Conservation (phyloP, 225 moss, liverwort and hornwort genomes). For the Ulota crispa region DNA sequence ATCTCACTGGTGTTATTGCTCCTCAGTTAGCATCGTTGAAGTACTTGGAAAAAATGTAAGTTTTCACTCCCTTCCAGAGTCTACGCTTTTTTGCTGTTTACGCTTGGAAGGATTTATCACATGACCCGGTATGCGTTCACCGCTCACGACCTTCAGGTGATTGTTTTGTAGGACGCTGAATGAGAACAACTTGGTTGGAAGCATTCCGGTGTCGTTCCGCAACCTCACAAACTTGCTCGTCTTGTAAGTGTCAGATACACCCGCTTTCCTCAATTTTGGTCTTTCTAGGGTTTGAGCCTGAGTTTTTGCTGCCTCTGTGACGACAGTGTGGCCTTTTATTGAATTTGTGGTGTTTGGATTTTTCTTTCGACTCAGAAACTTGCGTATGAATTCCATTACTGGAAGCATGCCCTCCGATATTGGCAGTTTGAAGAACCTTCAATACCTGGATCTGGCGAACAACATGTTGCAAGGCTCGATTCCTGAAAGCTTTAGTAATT, state of each 20-base stretch:
- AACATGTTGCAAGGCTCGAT: conserved; percentile 35
- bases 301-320: neutral
- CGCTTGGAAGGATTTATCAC: neutral
- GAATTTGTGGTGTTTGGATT: neutral
- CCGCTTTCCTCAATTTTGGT: neutral
- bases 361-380: conserved; percentile 18
- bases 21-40: conserved; percentile 39
- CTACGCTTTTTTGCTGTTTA: neutral
- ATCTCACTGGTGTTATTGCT: conserved; percentile 34
- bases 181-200: conserved; percentile 38
- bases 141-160: neutral
- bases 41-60: conserved; percentile 39
- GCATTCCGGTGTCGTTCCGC: conserved; percentile 29
- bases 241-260: conserved; percentile 24
- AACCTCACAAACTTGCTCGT: conserved; percentile 19
- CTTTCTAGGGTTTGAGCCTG: neutral
- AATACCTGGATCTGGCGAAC: conserved; percentile 35
- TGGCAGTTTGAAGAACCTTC: conserved; percentile 30
- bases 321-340: neutral
- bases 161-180: conserved; percentile 30
- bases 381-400: conserved; percentile 31
- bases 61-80: neutral
- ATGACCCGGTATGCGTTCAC: neutral
- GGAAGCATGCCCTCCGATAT: conserved; percentile 34
- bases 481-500: conserved; percentile 35